A percentile compares a stretch with the other conserved stretches of the same genome.
Evolutionary conservation across 2,329 filamentous ascomycete species (phyloP).

Genomic region (Cladophialophora immunda): DNA sequence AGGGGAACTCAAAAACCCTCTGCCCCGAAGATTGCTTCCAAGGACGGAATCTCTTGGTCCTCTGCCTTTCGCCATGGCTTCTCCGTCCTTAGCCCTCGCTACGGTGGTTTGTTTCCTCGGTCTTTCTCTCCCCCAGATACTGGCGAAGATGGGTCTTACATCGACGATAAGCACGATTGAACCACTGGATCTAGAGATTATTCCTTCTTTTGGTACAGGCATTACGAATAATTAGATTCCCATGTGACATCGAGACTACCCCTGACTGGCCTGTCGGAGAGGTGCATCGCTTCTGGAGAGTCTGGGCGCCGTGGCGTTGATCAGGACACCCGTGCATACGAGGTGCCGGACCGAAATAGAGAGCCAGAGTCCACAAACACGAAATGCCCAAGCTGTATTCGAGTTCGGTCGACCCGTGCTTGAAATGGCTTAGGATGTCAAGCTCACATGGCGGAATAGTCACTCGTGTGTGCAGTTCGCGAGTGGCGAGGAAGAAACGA

Average conservation of each 20-base stretch:
- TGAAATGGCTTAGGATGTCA: not conserved
- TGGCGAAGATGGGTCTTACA: not conserved
- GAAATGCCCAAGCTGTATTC: not conserved
- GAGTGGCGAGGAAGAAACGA: not conserved
- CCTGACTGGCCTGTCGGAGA: not conserved
- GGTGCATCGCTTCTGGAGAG: too few relatives aligned
- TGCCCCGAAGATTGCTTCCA: constrained; percentile 13
- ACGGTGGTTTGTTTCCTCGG: too few relatives aligned
- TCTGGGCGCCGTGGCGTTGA: not conserved
- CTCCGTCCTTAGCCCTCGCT: constrained; percentile 3
- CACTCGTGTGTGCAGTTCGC: not conserved
- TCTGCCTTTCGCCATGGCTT: constrained; percentile 10
- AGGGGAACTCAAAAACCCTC: constrained; percentile 2
- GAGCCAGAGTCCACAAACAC: not conserved
- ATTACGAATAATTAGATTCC: not conserved
- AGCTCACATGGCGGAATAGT: not conserved
- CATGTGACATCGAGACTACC: not conserved
- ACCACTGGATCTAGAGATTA: constrained; percentile 5
- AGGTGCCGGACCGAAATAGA: not conserved
- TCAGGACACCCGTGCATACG: not conserved
- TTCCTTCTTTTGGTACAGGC: constrained; percentile 8
- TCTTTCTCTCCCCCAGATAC: too few relatives aligned
- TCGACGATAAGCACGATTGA: constrained; percentile 13
- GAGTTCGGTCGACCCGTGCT: not conserved
- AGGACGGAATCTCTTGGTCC: constrained; percentile 24